Conservation (phyloP, 306 rosid species). For the Aeschynomene evenia region DNA sequence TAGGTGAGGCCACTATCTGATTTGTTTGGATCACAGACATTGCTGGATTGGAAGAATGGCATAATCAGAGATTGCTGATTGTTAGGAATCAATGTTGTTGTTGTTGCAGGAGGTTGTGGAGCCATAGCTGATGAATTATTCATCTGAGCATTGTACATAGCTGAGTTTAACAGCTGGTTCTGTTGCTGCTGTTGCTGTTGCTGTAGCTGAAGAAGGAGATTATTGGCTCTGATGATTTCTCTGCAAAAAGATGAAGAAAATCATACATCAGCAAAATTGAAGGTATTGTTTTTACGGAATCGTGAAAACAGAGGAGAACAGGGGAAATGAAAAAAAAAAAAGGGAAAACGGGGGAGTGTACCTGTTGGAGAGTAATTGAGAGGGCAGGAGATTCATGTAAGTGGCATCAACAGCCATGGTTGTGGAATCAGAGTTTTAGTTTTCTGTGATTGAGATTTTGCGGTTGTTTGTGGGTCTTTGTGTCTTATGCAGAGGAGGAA, state of each 20-base stretch:
- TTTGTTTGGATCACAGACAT: slow-evolving; percentile 46
- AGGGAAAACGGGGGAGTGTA: too few relatives aligned
- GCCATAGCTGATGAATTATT: slow-evolving; percentile 35
- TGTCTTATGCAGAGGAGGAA: not conserved
- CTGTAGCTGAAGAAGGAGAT: too few relatives aligned
- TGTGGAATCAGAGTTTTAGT: too few relatives aligned
- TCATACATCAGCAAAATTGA: not conserved
- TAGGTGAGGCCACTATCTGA: slow-evolving; percentile 70
- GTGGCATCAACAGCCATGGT: slow-evolving; percentile 86
- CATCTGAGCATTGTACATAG: slow-evolving; percentile 34
- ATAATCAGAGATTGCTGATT: slow-evolving; percentile 23
- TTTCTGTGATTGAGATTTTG: slow-evolving; percentile 20
- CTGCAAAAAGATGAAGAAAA: slow-evolving; percentile 31
- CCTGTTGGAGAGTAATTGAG: slow-evolving; percentile 57
- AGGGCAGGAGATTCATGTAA: slow-evolving; percentile 53
- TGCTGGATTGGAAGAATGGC: slow-evolving; percentile 39
- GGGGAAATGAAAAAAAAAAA: too few relatives aligned
- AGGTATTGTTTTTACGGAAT: too few relatives aligned
- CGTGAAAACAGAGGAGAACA: too few relatives aligned
- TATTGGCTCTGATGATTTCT: slow-evolving; percentile 43
- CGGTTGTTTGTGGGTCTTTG: not conserved
- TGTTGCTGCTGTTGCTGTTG: not conserved
- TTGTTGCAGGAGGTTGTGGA: slow-evolving; percentile 18
- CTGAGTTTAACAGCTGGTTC: slow-evolving; percentile 13
- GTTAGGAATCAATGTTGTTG: slow-evolving; percentile 23